Base-by-base conservation (phyloP, 179 eudicot genomes). In the Sideroxylon spinosum region DNA sequence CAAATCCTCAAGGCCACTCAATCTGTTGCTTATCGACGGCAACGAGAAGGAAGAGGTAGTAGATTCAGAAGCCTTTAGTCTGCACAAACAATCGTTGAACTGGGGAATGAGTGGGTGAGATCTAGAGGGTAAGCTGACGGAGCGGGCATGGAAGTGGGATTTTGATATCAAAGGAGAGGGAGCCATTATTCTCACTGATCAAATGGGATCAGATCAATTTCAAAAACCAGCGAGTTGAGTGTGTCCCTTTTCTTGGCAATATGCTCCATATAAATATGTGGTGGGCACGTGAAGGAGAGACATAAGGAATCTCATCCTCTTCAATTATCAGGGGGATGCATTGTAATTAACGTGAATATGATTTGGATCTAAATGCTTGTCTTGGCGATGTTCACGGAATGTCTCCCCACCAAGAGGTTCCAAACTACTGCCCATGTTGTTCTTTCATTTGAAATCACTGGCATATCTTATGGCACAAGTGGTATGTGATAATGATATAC, bases 41-140 rank as follows among this genome's bases (percentile, higher is more conserved):
- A 79, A 70, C 14, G 79, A 75, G 10, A 75, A 68, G 10, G 78
- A 68, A 7, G 82, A 81, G 53, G 79, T 76, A 46, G 79, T 78
- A 53, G 72, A n/a, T 49, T 79, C 71, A 46, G 84, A 84, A 37
- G 82, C 71, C 20, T 73, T 78, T 13, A 78, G 25, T 59, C 82
- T 80, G 68, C 64, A 64, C 20, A 86, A 86, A 6, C 82, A 78
- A 68, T 82, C 81, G 13, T 78, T 72, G 20, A 82, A 75, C n/a
- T 80, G 81, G 10, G 75, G 80, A 50, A 75, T 76, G 74, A 72
- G 46, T 3, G 85, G 79, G 25, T 75, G 83, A 79, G 82, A 70
- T 78, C 76, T 79, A 48, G 85, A 79, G 69, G 89, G 84, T 67
- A 82, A 84, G 60, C 83, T 82, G 77, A 81, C 56, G 0, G 82